These are phyloP conservation scores for Eutrema salsugineum DNA, from an alignment of 441 rosid genomes.

Conservation along the genomic window DNA sequence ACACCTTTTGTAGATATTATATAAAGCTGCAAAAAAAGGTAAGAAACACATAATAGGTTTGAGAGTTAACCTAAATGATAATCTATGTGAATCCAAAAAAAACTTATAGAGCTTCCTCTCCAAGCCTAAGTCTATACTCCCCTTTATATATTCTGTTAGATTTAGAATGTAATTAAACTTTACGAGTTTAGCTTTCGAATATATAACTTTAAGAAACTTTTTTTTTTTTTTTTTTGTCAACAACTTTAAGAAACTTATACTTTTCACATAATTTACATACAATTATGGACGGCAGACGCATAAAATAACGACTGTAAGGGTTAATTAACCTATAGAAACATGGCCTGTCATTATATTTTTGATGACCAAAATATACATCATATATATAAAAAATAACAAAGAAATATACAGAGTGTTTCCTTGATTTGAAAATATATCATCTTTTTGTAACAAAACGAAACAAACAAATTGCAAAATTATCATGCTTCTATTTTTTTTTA, in stretches of 20 bases:
- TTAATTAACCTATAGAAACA: not conserved
- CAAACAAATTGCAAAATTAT: not conserved
- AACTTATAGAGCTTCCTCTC: no score
- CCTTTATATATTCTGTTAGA: no score
- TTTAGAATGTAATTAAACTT: not conserved
- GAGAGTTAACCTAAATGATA: not conserved
- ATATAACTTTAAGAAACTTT: not conserved
- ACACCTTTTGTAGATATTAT: not conserved
- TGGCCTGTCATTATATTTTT: not conserved
- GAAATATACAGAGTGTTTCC: not conserved
- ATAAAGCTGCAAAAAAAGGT: not conserved
- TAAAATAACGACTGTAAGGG: not conserved
- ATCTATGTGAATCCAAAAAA: no score
- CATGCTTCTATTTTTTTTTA: no score
- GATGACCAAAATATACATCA: slow-evolving; percentile 2
- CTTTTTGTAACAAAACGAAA: not conserved
- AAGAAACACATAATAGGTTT: not conserved
- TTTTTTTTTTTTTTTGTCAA: no score
- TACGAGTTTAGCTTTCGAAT: not conserved
- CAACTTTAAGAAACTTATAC: no score
- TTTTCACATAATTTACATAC: not conserved
- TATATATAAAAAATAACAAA: not conserved
- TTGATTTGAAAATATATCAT: not conserved
- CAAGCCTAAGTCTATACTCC: no score
- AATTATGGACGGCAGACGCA: not conserved